These are phyloP conservation scores for Colletotrichum destructivum DNA, from an alignment of 2,329 filamentous ascomycete genomes.

Conservation along the genomic window DNA sequence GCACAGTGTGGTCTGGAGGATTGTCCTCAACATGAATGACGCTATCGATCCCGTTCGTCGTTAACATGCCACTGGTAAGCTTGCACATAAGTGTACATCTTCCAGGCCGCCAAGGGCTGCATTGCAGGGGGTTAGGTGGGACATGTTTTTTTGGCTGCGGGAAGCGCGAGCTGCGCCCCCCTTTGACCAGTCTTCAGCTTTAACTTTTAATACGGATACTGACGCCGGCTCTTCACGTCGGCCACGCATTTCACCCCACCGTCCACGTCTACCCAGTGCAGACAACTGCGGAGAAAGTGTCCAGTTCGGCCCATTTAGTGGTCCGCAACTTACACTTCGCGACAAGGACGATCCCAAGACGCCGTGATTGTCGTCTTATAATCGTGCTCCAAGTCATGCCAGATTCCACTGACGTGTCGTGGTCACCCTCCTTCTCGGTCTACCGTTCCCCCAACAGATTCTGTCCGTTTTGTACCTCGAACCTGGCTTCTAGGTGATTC, in stretches of 20 bases:
- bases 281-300: slow-evolving; percentile 13
- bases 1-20: slow-evolving; percentile 7
- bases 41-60: slow-evolving; percentile 26
- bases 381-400: slow-evolving; percentile 37
- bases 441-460: slow-evolving; percentile 30
- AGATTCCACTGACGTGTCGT: slow-evolving; percentile 31
- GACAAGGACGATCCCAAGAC: slow-evolving; percentile 40
- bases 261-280: slow-evolving; percentile 1
- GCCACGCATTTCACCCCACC: slow-evolving; percentile 13
- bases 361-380: slow-evolving; percentile 38
- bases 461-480: slow-evolving; percentile 2
- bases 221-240: slow-evolving; percentile 28
- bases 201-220: slow-evolving; percentile 26
- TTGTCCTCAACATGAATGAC: slow-evolving; percentile 32
- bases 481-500: neutral
- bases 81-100: slow-evolving; percentile 28
- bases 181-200: neutral
- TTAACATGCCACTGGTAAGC: slow-evolving; percentile 1
- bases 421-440: slow-evolving; percentile 9
- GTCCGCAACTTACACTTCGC: slow-evolving; percentile 28
- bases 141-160: slow-evolving; percentile 14
- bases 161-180: slow-evolving; percentile 32
- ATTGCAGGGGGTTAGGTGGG: slow-evolving; percentile 36
- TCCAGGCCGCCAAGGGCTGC: slow-evolving; percentile 28
- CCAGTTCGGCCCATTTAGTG: slow-evolving; percentile 17